Conservation (phyloP, 345 rosid genomes). For the Euphorbia lathyris region DNA sequence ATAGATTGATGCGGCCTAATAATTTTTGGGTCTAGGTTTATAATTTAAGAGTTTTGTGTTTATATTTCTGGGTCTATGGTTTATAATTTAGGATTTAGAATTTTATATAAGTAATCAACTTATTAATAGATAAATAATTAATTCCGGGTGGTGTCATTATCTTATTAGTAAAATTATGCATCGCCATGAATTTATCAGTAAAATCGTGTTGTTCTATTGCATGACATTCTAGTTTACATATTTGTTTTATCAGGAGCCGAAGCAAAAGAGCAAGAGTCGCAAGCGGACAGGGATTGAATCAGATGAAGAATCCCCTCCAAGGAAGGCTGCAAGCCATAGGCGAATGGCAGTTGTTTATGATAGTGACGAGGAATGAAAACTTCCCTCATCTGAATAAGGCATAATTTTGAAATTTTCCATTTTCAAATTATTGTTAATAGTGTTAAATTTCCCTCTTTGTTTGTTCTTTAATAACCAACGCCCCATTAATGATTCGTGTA, state of each 20-base stretch:
- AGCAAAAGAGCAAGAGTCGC: conserved; percentile 43
- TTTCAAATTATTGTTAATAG: neutral
- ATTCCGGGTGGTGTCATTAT: too few species aligned
- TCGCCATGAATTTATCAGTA: too few species aligned
- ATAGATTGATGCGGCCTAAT: too few species aligned
- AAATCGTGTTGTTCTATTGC: too few species aligned
- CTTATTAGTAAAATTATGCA: too few species aligned
- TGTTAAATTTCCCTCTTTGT: neutral
- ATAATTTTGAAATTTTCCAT: neutral
- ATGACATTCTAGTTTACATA: neutral
- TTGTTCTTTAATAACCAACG: neutral
- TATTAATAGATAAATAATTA: too few species aligned
- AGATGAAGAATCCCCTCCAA: conserved; percentile 83
- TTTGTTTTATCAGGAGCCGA: conserved; percentile 48
- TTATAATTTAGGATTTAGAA: too few species aligned
- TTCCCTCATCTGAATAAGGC: neutral
- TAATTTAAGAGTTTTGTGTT: too few species aligned
- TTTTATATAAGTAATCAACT: too few species aligned
- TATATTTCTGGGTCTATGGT: too few species aligned
- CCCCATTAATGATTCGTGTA: too few species aligned
- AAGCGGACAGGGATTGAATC: conserved; percentile 84
- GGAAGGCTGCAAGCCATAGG: conserved; percentile 69
- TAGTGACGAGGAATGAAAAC: conserved; percentile 72
- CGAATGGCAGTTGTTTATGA: conserved; percentile 86
- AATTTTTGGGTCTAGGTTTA: too few species aligned